phyloP scores from a whole-genome alignment of 2,329 filamentous ascomycete species.

The Cryphonectria naterciae region DNA sequence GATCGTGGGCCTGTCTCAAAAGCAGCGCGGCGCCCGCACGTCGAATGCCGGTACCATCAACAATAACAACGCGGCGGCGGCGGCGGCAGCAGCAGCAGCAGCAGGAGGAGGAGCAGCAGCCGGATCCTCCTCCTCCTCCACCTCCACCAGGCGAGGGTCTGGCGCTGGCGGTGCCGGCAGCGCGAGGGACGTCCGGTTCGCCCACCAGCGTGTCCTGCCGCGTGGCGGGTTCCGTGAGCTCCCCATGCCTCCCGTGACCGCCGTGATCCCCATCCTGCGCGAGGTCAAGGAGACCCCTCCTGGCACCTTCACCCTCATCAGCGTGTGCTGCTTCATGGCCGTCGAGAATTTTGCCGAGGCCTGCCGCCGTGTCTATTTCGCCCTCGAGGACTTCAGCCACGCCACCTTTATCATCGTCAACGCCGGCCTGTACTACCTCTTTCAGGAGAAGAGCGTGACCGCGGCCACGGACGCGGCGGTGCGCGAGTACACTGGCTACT shows the following conservation, averaged over 20 bases:
- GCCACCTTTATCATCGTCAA: conserved; percentile 56
- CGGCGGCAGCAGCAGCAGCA: too few relatives aligned
- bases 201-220: conserved; percentile 50
- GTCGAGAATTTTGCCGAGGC: conserved; percentile 54
- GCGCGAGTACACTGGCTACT: conserved; percentile 44
- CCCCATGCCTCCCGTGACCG: conserved; percentile 57
- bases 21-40: conserved; percentile 19
- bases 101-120: too few relatives aligned
- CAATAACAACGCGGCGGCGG: neutral
- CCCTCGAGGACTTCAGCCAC: conserved; percentile 54
- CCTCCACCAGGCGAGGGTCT: conserved; percentile 1
- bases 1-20: conserved; percentile 49
- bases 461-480: conserved; percentile 33
- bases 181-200: conserved; percentile 49
- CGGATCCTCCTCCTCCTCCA: neutral
- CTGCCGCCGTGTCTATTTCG: conserved; percentile 46
- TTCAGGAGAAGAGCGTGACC: conserved; percentile 50
- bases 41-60: neutral
- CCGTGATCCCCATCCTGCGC: conserved; percentile 54
- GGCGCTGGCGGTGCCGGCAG: conserved; percentile 1
- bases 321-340: conserved; percentile 50
- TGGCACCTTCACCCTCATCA: conserved; percentile 53
- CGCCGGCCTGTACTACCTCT: conserved; percentile 53
- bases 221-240: conserved; percentile 53
- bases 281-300: conserved; percentile 53